A percentile compares a stretch with the other conserved stretches of the same genome.
Conservation (phyloP, 257 asterid species). For the Rhazya stricta region DNA sequence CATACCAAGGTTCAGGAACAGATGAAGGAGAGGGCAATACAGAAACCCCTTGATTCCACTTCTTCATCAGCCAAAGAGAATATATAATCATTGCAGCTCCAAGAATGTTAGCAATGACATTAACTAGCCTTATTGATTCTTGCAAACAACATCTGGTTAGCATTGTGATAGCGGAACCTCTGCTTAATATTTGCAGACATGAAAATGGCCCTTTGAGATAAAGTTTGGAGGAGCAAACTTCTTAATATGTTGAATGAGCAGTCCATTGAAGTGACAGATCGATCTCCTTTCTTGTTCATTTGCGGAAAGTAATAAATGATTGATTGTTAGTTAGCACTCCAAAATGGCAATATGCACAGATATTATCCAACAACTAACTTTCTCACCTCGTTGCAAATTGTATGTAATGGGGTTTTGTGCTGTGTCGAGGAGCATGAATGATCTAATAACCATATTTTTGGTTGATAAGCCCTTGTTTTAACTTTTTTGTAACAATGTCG, state of each 20-base stretch:
- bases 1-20: slow-evolving; percentile 14
- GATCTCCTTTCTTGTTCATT: too few species aligned
- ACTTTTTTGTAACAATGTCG: too few species aligned
- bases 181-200: neutral
- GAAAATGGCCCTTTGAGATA: neutral
- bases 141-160: neutral
- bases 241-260: too few species aligned
- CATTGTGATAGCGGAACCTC: neutral
- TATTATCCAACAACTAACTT: neutral
- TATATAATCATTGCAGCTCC: slow-evolving; percentile 15
- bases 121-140: slow-evolving; percentile 4
- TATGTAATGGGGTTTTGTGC: too few species aligned
- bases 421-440: too few species aligned
- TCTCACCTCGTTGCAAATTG: neutral
- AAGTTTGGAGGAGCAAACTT: neutral
- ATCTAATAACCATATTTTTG: too few species aligned
- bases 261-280: too few species aligned
- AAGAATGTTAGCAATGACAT: neutral
- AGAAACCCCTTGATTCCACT: neutral
- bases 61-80: slow-evolving; percentile 16
- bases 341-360: neutral
- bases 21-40: neutral
- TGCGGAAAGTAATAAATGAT: too few species aligned
- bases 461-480: too few species aligned
- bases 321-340: neutral